A percentile compares a stretch with the other conserved stretches of the same genome.
phyloP scores from a whole-genome alignment of 768 basidiomycete species.

The Suillus paluster region DNA sequence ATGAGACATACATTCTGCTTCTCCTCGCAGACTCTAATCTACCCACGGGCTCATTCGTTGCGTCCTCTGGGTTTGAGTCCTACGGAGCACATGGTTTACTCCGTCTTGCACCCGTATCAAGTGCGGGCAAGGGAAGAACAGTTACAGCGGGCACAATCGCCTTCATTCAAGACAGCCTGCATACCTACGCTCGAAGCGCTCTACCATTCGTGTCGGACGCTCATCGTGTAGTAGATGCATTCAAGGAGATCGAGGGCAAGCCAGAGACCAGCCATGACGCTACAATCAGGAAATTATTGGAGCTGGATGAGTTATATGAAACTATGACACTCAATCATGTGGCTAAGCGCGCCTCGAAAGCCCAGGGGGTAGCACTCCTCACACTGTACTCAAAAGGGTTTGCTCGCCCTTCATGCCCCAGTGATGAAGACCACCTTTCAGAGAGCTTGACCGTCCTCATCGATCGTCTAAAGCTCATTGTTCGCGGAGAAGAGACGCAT shows the following conservation, averaged over 20 bases:
- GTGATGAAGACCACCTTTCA: slow-evolving; percentile 25
- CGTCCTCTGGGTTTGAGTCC: slow-evolving; percentile 92
- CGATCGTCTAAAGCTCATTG: slow-evolving; percentile 68
- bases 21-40: slow-evolving; percentile 91
- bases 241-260: slow-evolving; percentile 12
- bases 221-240: slow-evolving; percentile 45
- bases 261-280: slow-evolving; percentile 7
- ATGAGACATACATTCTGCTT: slow-evolving; percentile 73
- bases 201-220: slow-evolving; percentile 81
- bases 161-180: slow-evolving; percentile 74
- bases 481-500: slow-evolving; percentile 63
- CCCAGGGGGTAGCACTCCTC: slow-evolving; percentile 92
- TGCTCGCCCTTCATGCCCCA: slow-evolving; percentile 50
- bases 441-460: slow-evolving; percentile 45
- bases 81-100: slow-evolving; percentile 85
- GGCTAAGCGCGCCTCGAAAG: slow-evolving; percentile 80
- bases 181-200: slow-evolving; percentile 78
- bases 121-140: slow-evolving; percentile 15
- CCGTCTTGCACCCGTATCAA: slow-evolving; percentile 31
- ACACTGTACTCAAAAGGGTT: slow-evolving; percentile 88
- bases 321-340: slow-evolving; percentile 90
- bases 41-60: slow-evolving; percentile 96
- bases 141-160: slow-evolving; percentile 43
- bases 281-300: slow-evolving; percentile 37
- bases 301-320: slow-evolving; percentile 80